Evolutionary conservation across 73 alveolate species (phyloP), one percentile per base, ranked within the genome.

Genomic region (Paramecium pentaurelia): DNA sequence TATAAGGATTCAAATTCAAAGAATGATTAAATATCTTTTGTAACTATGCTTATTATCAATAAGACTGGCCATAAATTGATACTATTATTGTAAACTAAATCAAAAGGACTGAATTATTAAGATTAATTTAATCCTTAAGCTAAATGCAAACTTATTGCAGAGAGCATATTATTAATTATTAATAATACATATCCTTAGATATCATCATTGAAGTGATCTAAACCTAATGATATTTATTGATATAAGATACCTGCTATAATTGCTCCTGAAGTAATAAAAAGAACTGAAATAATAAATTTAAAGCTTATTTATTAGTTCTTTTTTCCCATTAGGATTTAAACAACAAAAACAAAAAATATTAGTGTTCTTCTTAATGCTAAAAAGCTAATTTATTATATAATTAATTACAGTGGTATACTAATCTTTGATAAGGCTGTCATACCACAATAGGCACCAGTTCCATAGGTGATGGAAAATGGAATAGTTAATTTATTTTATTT

Each of bases 201-300:
- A 75, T 75, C 88, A 20, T 75, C 60, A 37, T 34, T 37, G n/a
- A 75, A 37, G 27, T 75, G 88, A 10, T 75, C 64, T 22, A 37
- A 75, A 10, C 36, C 70, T 54, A 54, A 16, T 12, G 20, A 16
- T 6, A 54, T n/a, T 4, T n/a, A n/a, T 49, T 49, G 28, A 14
- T 18, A 18, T 54, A 1, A n/a, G 5, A n/a, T 54, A 54, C 88
- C 88, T 75, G 88, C 88, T 11, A 75, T 75, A 11, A 75, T 34
- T 37, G 88, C 88, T 75, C 88, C 88, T 75, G 60, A 75, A 75
- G 88, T 75, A 37, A 75, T 75, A 32, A 75, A 75, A 9, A 75
- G n/a, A 20, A 75, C 49, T 9, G 88, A 75, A n/a, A 30, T 37
- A 36, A 40, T 5, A 45, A 37, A 34, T 75, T 40, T 34, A n/a